A percentile compares a stretch with the other conserved stretches of the same genome.
Conservation (phyloP, 805 yeast species). For the Lachancea mirantina region DNA sequence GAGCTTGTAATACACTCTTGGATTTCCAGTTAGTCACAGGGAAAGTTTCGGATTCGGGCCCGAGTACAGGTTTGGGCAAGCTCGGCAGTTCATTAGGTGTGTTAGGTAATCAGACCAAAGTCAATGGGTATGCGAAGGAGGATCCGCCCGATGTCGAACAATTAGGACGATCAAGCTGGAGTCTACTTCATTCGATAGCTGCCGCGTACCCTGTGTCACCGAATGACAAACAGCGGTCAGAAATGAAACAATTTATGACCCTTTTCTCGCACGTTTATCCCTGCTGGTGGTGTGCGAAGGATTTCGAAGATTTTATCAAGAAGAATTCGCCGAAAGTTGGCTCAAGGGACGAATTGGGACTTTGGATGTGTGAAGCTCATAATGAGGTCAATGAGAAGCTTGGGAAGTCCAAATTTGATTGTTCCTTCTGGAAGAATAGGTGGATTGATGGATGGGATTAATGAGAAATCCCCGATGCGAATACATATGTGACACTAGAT, state of each 20-base stretch:
- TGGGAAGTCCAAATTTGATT: constrained; percentile 82
- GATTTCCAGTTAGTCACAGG: constrained; percentile 68
- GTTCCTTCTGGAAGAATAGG: constrained; percentile 83
- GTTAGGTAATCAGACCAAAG: constrained; percentile 13
- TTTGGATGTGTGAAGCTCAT: constrained; percentile 93
- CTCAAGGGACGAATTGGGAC: constrained; percentile 72
- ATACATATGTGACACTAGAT: background rate
- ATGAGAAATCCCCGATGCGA: background rate
- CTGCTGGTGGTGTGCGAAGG: constrained; percentile 88
- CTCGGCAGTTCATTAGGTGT: background rate
- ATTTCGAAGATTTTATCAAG: constrained; percentile 59
- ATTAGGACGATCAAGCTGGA: constrained; percentile 87
- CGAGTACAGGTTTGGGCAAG: no score
- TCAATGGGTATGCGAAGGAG: constrained; percentile 36
- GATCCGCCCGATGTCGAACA: constrained; percentile 83
- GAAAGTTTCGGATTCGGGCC: constrained; percentile 7
- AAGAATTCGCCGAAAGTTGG: constrained; percentile 48
- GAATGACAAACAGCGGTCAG: constrained; percentile 50
- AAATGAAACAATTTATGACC: constrained; percentile 60
- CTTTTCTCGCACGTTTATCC: constrained; percentile 81
- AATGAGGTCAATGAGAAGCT: constrained; percentile 83
- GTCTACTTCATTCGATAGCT: constrained; percentile 81
- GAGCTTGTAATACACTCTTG: constrained; percentile 73
- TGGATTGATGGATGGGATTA: constrained; percentile 92
- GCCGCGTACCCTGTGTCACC: constrained; percentile 81